Percentiles rank a stretch among this genome's conserved stretches.
Conservation (phyloP, 495 filamentous ascomycete species). For the Filosporella fistucella region DNA sequence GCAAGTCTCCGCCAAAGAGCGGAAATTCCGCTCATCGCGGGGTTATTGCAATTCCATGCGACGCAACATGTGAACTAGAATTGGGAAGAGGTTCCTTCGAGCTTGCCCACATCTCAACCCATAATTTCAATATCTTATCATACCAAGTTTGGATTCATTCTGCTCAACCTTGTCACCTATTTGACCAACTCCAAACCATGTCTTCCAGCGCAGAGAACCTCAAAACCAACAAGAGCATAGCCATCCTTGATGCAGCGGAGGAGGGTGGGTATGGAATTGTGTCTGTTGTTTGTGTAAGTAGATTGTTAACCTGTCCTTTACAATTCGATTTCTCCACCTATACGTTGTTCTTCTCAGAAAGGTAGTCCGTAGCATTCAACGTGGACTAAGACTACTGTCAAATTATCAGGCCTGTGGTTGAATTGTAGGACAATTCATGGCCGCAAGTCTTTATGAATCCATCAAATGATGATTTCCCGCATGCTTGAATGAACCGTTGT, state of each 20-base stretch:
- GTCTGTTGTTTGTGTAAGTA: constrained; percentile 19
- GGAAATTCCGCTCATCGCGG: neutral
- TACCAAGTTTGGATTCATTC: neutral
- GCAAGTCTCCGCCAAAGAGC: too few relatives aligned
- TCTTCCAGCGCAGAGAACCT: constrained; percentile 17
- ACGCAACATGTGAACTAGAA: neutral
- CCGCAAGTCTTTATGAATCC: too few relatives aligned
- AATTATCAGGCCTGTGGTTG: too few relatives aligned
- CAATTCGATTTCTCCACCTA: too few relatives aligned
- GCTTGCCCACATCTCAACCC: neutral
- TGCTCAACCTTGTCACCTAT: neutral
- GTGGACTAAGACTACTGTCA: too few relatives aligned
- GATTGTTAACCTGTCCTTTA: too few relatives aligned
- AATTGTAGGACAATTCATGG: too few relatives aligned
- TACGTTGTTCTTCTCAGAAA: too few relatives aligned
- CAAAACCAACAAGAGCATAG: constrained; percentile 20
- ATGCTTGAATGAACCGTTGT: too few relatives aligned
- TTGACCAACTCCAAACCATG: neutral
- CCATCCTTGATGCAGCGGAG: constrained; percentile 19
- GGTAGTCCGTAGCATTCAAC: too few relatives aligned
- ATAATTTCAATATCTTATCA: neutral
- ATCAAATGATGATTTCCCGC: too few relatives aligned
- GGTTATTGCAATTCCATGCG: neutral
- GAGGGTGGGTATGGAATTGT: constrained; percentile 19
- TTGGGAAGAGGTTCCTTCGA: neutral